Percentiles rank a stretch among this genome's conserved stretches.
Conservation (phyloP, 2,329 filamentous ascomycete species). For the Penicillium sumatraense region DNA sequence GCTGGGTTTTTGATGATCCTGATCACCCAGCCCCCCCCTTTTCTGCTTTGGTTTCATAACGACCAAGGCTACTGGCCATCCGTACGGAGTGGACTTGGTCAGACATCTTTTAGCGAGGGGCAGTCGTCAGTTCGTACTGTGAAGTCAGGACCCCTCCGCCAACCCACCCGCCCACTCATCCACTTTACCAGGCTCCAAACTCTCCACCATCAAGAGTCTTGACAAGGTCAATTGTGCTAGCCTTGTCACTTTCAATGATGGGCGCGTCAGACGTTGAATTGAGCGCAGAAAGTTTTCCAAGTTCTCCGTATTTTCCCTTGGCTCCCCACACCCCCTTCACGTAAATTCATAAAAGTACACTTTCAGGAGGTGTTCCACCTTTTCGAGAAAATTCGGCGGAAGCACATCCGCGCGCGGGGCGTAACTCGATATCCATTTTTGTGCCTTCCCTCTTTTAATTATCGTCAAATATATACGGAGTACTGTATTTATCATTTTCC, state of each 20-base stretch:
- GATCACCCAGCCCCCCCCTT: constrained; percentile 18
- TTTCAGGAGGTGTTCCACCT: constrained; percentile 17
- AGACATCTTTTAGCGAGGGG: constrained; percentile 1
- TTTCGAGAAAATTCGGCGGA: constrained; percentile 31
- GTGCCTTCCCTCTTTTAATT: not conserved
- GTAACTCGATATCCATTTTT: not conserved
- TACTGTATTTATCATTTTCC: not conserved
- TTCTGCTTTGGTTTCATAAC: constrained; percentile 7
- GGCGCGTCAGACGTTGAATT: constrained; percentile 21
- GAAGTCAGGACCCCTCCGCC: constrained; percentile 1
- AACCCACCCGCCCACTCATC: not conserved
- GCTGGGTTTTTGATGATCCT: constrained; percentile 20
- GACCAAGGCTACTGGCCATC: not conserved
- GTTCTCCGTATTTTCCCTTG: constrained; percentile 12
- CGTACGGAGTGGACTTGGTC: not conserved
- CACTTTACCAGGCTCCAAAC: not conserved
- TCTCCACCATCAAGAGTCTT: constrained; percentile 1
- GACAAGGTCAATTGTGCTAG: constrained; percentile 5
- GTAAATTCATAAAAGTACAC: not conserved
- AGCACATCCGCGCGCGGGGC: constrained; percentile 16
- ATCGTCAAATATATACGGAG: not conserved
- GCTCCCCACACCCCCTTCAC: constrained; percentile 1
- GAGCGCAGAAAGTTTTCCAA: constrained; percentile 4
- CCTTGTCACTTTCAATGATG: constrained; percentile 9
- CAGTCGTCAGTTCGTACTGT: not conserved